A percentile compares a stretch with the other conserved stretches of the same genome.
These are phyloP conservation scores for Austroboletus rostrupii DNA, from an alignment of 1,284 basidiomycete species.

Conservation along the genomic window DNA sequence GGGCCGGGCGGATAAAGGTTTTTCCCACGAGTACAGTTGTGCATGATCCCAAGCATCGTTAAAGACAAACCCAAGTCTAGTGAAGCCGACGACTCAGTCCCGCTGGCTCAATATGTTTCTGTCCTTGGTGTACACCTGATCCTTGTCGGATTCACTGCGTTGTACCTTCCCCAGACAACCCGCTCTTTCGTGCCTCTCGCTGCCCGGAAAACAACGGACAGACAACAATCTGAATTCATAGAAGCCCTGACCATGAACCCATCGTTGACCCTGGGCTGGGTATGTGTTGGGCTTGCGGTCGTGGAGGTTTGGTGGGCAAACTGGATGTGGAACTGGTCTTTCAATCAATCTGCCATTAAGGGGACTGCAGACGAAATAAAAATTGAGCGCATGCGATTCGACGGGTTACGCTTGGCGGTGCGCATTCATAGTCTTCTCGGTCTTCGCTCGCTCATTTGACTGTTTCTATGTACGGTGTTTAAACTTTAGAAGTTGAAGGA, in stretches of 20 bases:
- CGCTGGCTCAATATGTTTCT: constrained; percentile 60
- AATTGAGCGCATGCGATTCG: constrained; percentile 37
- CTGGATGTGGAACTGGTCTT: constrained; percentile 57
- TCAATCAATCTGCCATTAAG: constrained; percentile 27
- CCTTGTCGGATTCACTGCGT: constrained; percentile 60
- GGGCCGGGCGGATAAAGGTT: no score
- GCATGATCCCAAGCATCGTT: no score
- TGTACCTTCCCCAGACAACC: constrained; percentile 64
- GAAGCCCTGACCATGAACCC: constrained; percentile 66
- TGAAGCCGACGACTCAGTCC: constrained; percentile 25
- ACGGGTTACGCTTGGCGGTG: constrained; percentile 19
- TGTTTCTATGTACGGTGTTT: neutral
- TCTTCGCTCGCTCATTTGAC: constrained; percentile 4
- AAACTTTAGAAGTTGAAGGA: constrained; percentile 33
- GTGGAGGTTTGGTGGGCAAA: constrained; percentile 74
- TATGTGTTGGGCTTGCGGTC: constrained; percentile 53
- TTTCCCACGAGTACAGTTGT: no score
- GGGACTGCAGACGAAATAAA: constrained; percentile 36
- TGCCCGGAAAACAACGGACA: constrained; percentile 40
- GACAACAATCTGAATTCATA: constrained; percentile 63
- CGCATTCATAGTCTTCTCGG: neutral
- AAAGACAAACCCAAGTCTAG: no score
- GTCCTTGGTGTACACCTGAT: constrained; percentile 68
- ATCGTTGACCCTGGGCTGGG: constrained; percentile 55
- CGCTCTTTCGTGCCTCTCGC: constrained; percentile 37